Evolutionary conservation across 2,329 filamentous ascomycete species (phyloP).

Genomic region (Coniochaeta prunicola): DNA sequence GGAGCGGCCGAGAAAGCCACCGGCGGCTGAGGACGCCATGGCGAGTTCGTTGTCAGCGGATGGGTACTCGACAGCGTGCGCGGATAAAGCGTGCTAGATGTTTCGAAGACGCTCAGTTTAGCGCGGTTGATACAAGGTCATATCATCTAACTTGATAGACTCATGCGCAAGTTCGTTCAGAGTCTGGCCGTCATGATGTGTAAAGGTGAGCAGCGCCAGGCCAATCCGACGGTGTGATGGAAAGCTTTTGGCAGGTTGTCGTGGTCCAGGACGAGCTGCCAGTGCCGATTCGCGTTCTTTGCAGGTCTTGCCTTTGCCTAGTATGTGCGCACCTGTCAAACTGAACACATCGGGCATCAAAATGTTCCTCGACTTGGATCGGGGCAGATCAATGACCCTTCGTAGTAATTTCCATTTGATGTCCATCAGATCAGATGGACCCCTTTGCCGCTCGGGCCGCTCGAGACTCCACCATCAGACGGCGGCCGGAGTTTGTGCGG

Average conservation of each 20-base stretch:
- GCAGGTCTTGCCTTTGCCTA: not conserved
- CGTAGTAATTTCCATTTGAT: not conserved
- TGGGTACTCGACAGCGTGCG: not conserved
- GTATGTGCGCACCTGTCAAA: not conserved
- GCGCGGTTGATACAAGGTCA: not conserved
- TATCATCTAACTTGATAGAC: not conserved
- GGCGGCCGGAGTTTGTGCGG: not conserved
- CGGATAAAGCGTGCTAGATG: not conserved
- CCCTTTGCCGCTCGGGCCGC: slow-evolving; percentile 1
- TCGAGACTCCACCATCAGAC: not conserved
- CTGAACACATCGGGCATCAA: not conserved
- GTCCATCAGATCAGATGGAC: not conserved
- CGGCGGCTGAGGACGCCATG: slow-evolving; percentile 48
- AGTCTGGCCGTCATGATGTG: not conserved
- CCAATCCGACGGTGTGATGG: not conserved
- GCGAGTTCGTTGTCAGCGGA: slow-evolving; percentile 11
- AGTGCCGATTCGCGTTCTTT: not conserved
- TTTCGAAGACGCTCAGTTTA: not conserved
- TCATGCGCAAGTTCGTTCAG: not conserved
- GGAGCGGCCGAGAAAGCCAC: slow-evolving; percentile 59
- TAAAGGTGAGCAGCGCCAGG: not conserved
- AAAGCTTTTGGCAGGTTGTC: not conserved
- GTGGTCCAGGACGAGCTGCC: not conserved
- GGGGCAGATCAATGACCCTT: not conserved
- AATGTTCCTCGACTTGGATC: not conserved